Evolutionary conservation across 345 rosid species (phyloP), one percentile per base, ranked within the genome.

Genomic region (Leavenworthia alabamica): DNA sequence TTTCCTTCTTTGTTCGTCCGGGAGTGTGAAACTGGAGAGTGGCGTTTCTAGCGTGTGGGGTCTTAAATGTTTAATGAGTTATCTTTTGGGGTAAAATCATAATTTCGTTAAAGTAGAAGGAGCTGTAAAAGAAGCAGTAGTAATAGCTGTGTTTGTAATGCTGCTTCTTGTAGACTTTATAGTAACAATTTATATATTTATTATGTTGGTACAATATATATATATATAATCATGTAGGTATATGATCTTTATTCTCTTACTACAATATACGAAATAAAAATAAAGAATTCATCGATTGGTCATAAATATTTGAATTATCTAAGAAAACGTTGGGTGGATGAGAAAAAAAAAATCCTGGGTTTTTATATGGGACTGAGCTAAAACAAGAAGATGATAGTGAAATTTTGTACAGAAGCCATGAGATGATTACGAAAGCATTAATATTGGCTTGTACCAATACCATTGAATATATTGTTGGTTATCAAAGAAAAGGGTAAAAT

Each of bases 111-210:
- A 41, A 71, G 52, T 70, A 63, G 62, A 13, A 58, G 63, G 51
- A 48, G 60, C 32, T 31, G 33, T 33, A 46, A 42, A 35, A n/a
- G n/a, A 50, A 43, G 48, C 49, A 24, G 56, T n/a, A n/a, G 22
- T 54, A 33, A 4, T 47, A 22, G 45, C 1, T 20, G 32, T 19
- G 56, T 33, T 61, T 53, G 62, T 44, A 69, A 60, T 69, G 56
- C 66, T 69, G 56, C 66, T 26, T 51, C 56, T 44, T 69, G 56
- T 54, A 53, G 68, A 44, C 49, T 20, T 52, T n/a, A n/a, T n/a
- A n/a, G n/a, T n/a, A n/a, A n/a, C n/a, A n/a, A n/a, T n/a, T n/a
- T n/a, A n/a, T n/a, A n/a, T n/a, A n/a, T n/a, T n/a, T n/a, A n/a
- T 5, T 36, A 17, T 35, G 17, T 44, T 69, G 67, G 60, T n/a